These are phyloP conservation scores for Pseudotsuga menziesii DNA, from an alignment of 75 land plant genomes.

Conservation along the genomic window DNA sequence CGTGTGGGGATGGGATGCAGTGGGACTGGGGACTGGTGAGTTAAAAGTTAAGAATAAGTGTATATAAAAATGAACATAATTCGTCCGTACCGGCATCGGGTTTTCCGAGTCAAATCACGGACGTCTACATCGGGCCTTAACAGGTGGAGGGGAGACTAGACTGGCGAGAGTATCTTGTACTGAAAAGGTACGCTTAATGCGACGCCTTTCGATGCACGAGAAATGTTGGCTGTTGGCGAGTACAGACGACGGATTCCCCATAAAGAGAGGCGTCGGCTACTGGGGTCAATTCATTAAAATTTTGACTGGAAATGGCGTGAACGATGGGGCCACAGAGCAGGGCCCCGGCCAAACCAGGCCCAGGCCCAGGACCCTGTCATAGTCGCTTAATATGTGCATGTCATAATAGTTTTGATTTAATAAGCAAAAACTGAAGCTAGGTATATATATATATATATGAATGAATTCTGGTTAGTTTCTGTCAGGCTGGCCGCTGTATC, in stretches of 20 bases:
- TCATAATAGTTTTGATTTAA: background rate
- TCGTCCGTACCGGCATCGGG: no score
- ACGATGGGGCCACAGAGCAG: no score
- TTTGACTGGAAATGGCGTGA: background rate
- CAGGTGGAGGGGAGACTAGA: background rate
- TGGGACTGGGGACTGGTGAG: no score
- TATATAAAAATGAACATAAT: background rate
- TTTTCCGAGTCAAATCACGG: slow-evolving; percentile 8
- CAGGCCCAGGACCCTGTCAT: background rate
- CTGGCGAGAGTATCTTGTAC: slow-evolving; percentile 1
- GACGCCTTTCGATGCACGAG: slow-evolving; percentile 10
- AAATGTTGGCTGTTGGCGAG: background rate
- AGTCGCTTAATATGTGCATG: background rate
- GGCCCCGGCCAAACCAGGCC: background rate
- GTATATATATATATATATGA: slow-evolving; percentile 2
- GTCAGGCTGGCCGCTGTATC: slow-evolving; percentile 1
- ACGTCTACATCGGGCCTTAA: background rate
- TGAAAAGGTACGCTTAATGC: slow-evolving; percentile 10
- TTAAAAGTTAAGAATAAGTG: background rate
- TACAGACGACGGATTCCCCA: background rate
- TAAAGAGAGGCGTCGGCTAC: background rate
- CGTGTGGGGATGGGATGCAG: background rate
- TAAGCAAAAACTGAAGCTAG: slow-evolving; percentile 2
- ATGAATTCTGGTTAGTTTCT: background rate
- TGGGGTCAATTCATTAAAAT: slow-evolving; percentile 6